A percentile compares a stretch with the other conserved stretches of the same genome.
These are phyloP conservation scores for Acer saccharum DNA, from an alignment of 345 rosid genomes.

Conservation along the genomic window DNA sequence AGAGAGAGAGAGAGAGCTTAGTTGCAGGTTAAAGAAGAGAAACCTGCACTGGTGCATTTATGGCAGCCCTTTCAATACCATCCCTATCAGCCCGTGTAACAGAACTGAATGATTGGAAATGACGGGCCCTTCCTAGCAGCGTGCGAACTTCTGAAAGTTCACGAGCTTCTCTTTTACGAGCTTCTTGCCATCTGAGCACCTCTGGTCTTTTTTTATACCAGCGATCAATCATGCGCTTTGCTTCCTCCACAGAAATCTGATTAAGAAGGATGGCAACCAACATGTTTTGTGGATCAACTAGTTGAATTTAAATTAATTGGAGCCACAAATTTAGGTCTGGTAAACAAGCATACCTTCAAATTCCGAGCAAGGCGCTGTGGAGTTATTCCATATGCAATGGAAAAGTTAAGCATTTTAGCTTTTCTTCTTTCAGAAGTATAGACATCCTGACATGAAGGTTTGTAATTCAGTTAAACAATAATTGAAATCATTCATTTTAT, in stretches of 20 bases:
- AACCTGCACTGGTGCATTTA: conserved; percentile 97
- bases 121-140: conserved; percentile 79
- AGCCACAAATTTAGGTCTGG: background rate
- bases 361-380: conserved; percentile 82
- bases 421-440: conserved; percentile 86
- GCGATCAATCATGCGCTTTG: conserved; percentile 72
- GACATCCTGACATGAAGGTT: conserved; percentile 52
- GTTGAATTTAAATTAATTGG: conserved; percentile 6
- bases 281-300: background rate
- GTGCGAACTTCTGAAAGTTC: conserved; percentile 56
- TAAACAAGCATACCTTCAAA: conserved; percentile 71
- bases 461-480: conserved; percentile 1
- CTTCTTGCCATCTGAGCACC: conserved; percentile 83
- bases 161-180: conserved; percentile 66
- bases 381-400: conserved; percentile 95
- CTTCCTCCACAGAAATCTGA: conserved; percentile 85
- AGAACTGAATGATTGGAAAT: conserved; percentile 49
- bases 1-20: background rate
- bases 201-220: conserved; percentile 93
- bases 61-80: conserved; percentile 87
- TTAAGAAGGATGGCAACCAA: background rate
- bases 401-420: conserved; percentile 97
- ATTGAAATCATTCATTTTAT: background rate
- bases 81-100: conserved; percentile 35
- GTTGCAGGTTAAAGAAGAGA: conserved; percentile 12